Evolutionary conservation across 371 early-diverging fungal genomes (phyloP).

Genomic region (Batkoa obscura): DNA sequence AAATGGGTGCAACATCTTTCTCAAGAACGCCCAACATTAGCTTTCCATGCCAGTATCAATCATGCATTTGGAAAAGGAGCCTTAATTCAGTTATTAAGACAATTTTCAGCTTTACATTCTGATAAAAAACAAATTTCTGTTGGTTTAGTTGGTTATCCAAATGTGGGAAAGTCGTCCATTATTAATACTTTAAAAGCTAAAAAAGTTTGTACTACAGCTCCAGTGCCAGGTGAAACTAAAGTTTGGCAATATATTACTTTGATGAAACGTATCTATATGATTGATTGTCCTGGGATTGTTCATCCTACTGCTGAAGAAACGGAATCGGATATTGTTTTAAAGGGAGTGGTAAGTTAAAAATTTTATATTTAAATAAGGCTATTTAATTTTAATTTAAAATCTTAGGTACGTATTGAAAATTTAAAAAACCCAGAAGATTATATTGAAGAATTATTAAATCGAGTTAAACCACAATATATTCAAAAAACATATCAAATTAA

Average conservation of each 20-base stretch:
- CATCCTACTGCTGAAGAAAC: constrained; percentile 70
- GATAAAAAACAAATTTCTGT: constrained; percentile 96
- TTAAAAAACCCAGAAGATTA: constrained; percentile 85
- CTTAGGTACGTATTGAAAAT: constrained; percentile 79
- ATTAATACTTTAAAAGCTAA: constrained; percentile 96
- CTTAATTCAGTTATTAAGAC: constrained; percentile 91
- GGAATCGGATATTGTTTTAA: constrained; percentile 92
- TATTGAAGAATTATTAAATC: constrained; percentile 64
- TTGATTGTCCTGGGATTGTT: constrained; percentile 99
- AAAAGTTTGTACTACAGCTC: constrained; percentile 97
- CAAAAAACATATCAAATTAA: constrained; percentile 75
- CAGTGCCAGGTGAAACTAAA: constrained; percentile 99
- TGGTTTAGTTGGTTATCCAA: constrained; percentile 96
- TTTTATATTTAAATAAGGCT: neutral
- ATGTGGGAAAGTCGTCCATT: constrained; percentile 92
- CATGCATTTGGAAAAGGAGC: constrained; percentile 98
- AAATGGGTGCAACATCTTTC: constrained; percentile 88
- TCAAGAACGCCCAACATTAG: constrained; percentile 87
- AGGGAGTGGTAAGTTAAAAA: constrained; percentile 63
- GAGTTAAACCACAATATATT: constrained; percentile 78
- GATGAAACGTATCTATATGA: constrained; percentile 96
- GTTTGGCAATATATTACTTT: constrained; percentile 99
- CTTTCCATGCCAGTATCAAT: constrained; percentile 94
- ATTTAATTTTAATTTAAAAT: neutral
- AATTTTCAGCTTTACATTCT: constrained; percentile 85